Evolutionary conservation across 441 rosid species (phyloP), one percentile per base, ranked within the genome.

Genomic region (Gossypium schwendimanii): DNA sequence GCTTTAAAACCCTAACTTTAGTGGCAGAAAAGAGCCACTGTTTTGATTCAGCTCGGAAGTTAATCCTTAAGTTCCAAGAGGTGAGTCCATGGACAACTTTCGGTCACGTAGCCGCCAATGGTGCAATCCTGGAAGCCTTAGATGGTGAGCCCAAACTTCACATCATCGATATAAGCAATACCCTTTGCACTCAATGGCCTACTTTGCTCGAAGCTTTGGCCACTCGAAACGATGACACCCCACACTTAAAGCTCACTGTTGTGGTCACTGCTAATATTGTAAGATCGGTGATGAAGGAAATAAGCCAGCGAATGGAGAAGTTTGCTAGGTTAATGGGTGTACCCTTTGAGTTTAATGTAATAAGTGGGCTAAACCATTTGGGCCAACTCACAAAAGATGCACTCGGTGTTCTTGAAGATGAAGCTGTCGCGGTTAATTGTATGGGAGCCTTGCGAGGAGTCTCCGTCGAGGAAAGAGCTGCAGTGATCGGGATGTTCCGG

Each of bases 131-230:
- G 73, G 95, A 90, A 70, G 89, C 95, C 70, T 75, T 90, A 9
- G 92, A 88, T 3, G 92, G 95, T 10, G 89, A 84, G 53, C 72
- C 76, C 58, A 87, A 85, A 67, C 88, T 90, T 76, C 95, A 90
- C 66, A 85, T 90, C 71, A 84, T 90, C 21, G 95, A 90, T 66
- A 85, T 88, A 15, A 88, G 95, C 84, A 83, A 87, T 71, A 87
- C 92, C 4, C 88, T 90, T 75, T 90, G 95, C 81, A 90, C 95
- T 14, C 95, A 90, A 73, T 90, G 95, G 95, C 95, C 95, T n/a
- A 90, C 92, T 52, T 60, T 90, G 65, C 78, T 90, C 0, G 95
- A 90, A 79, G 79, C 92, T 58, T 74, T 90, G 61, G 95, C 95
- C 53, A 88, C 92, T 10, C 83, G 88, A 76, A 82, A 77, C 52